phyloP scores from a whole-genome alignment of 306 rosid genomes.

The Cucurbita moschata region DNA sequence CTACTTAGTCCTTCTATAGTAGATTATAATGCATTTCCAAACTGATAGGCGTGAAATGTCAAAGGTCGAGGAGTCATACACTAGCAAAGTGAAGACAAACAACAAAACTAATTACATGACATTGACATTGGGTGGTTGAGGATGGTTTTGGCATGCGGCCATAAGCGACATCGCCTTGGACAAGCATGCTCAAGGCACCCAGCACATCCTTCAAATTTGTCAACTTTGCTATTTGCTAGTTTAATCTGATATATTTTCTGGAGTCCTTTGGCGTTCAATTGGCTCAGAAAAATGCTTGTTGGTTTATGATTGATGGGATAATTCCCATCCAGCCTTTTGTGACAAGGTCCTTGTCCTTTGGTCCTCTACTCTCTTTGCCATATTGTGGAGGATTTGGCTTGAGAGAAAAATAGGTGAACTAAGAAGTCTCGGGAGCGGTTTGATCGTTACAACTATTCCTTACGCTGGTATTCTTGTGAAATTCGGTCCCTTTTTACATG shows the following conservation, averaged over 20 bases:
- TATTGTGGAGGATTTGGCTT: neutral
- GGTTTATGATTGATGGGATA: neutral
- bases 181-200: too few relatives aligned
- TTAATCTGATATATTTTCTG: neutral
- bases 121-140: too few relatives aligned
- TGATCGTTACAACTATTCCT: neutral
- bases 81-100: too few relatives aligned
- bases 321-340: neutral
- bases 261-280: neutral
- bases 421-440: neutral
- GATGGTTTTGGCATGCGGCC: too few relatives aligned
- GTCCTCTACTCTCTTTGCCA: neutral
- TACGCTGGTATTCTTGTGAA: neutral
- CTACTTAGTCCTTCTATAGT: too few relatives aligned
- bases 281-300: neutral
- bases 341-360: neutral
- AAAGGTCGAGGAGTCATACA: too few relatives aligned
- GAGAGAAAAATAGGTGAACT: neutral
- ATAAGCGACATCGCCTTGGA: too few relatives aligned
- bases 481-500: neutral
- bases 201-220: neutral
- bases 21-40: too few relatives aligned
- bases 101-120: too few relatives aligned
- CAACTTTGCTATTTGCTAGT: neutral
- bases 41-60: too few relatives aligned